Evolutionary conservation across 805 yeast species (phyloP), one percentile per base, ranked within the genome.

Genomic region (Metschnikowia bowlesiae): DNA sequence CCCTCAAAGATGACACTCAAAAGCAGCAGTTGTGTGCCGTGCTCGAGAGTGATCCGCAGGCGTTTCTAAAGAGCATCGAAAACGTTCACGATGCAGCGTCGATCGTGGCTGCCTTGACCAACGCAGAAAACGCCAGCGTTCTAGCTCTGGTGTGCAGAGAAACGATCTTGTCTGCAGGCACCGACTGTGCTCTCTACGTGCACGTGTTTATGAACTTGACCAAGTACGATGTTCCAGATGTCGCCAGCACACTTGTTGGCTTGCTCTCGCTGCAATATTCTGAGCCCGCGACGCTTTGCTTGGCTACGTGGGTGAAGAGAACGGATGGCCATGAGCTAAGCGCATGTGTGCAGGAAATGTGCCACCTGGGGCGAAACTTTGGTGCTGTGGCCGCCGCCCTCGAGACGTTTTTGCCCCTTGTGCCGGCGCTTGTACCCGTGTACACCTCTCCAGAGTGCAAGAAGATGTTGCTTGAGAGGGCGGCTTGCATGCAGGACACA

Each of bases 361-460:
- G 33, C 14, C 4, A 29, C 10, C 6, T n/a, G 6, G 34, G 18
- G 22, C 6, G 10, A 6, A 18, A 26, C 13, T 48, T 48, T 22
- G 8, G 35, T 6, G 39, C 39, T 9, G 49, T 53, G 22, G 28
- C 49, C 3, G 38, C 41, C 16, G 39, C 55, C 6, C 49, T 57
- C 33, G 59, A 53, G 44, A 30, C 52, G 4, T 50, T 56, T 13
- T 46, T 57, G 28, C 57, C 61, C 10, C 14, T 56, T 4, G 35
- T 52, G 28, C 55, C 61, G 4, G 46, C 31, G 2, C 50, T 57
- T 44, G 49, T 51, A 29, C 8, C 47, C 3, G 43, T 57, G 14
- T 57, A 57, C 45, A 48, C 49, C 22, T 48, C 56, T 4, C 33
- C 47, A 6, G 22, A 40, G 18, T 56, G 58, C 44, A 52, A 48